Conservation (phyloP, 1,284 basidiomycete species). For the Puccinia horiana region DNA sequence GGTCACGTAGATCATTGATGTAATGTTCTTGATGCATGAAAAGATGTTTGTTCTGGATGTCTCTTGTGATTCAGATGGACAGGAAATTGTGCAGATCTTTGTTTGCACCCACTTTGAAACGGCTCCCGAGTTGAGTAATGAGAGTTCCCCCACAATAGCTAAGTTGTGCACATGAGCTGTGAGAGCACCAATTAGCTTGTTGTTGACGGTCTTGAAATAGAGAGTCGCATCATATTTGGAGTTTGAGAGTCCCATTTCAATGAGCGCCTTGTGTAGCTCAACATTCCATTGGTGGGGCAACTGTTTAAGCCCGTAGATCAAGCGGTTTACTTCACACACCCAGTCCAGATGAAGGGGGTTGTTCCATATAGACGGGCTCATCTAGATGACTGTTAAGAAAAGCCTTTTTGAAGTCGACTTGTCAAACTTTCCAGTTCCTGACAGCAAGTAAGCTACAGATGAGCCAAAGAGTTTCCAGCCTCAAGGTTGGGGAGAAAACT, state of each 20-base stretch:
- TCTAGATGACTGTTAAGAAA: not conserved
- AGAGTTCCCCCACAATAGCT: not conserved
- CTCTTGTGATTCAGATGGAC: not conserved
- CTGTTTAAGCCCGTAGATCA: not conserved
- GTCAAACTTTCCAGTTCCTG: not conserved
- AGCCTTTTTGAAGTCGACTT: not conserved
- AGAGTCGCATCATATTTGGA: slow-evolving; percentile 1
- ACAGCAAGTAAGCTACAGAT: not conserved
- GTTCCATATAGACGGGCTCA: no score
- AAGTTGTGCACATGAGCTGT: not conserved
- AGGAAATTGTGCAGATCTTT: not conserved
- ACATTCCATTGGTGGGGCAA: not conserved
- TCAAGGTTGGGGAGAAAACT: not conserved
- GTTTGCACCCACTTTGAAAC: not conserved
- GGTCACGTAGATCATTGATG: not conserved
- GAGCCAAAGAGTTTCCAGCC: not conserved
- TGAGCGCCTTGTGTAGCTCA: not conserved
- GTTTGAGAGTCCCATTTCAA: not conserved
- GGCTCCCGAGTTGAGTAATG: not conserved
- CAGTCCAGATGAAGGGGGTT: no score
- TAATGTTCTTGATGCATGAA: slow-evolving; percentile 3
- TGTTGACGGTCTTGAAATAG: not conserved
- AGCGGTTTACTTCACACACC: not conserved
- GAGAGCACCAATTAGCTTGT: not conserved
- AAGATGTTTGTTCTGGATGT: not conserved